Conservation (phyloP, 257 asterid species). For the Nyctanthes arbortristis region DNA sequence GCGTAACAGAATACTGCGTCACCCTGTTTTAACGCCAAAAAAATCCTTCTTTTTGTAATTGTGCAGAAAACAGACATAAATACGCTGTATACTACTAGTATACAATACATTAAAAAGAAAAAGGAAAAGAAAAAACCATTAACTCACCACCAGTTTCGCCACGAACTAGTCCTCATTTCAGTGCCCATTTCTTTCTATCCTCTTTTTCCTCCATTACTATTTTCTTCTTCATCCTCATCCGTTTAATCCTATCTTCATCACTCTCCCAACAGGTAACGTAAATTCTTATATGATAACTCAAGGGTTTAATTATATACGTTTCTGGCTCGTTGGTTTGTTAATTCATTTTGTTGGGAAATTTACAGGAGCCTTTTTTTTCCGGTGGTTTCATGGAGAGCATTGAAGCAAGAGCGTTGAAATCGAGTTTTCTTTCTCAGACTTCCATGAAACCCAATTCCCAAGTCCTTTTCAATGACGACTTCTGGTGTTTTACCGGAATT, state of each 20-base stretch:
- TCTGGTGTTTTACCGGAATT: conserved; percentile 60
- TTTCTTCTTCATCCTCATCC: conserved; percentile 20
- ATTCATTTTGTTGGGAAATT: not conserved
- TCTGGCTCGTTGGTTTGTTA: not conserved
- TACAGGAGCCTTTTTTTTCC: not conserved
- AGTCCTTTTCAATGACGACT: conserved; percentile 61
- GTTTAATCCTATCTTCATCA: conserved; percentile 18
- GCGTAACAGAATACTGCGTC: conserved; percentile 59
- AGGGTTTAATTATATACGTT: not conserved
- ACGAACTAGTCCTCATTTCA: conserved; percentile 65
- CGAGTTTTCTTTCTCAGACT: conserved; percentile 74
- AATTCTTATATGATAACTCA: not conserved
- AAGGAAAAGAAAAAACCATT: conserved; percentile 34
- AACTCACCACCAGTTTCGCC: conserved; percentile 78
- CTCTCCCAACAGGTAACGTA: not conserved
- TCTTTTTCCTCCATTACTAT: conserved; percentile 30
- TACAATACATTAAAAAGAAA: conserved; percentile 16
- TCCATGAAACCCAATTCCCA: conserved; percentile 48
- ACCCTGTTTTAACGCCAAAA: conserved; percentile 17
- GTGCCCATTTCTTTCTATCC: conserved; percentile 28
- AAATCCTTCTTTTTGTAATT: not conserved
- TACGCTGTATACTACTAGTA: conserved; percentile 4
- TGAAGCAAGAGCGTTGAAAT: conserved; percentile 89
- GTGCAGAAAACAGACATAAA: conserved; percentile 1
- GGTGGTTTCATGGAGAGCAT: conserved; percentile 65